phyloP scores from a whole-genome alignment of 306 rosid species.

The Fragaria vesca region DNA sequence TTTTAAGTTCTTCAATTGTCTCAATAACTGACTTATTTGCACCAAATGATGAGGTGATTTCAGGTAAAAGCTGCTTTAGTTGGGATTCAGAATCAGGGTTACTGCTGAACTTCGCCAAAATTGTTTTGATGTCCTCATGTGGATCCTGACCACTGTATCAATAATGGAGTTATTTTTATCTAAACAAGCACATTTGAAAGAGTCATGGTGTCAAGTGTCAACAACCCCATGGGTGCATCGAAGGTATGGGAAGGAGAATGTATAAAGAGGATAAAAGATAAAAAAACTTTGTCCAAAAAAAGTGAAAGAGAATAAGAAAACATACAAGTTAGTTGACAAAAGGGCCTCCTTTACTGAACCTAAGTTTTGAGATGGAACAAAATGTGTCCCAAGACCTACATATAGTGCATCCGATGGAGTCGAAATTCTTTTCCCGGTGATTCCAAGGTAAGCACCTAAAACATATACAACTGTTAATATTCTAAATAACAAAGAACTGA shows the following conservation, averaged over 20 bases:
- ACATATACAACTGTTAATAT: constrained; percentile 16
- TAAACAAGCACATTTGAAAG: background rate
- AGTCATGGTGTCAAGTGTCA: background rate
- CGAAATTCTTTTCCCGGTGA: constrained; percentile 89
- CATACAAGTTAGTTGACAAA: constrained; percentile 76
- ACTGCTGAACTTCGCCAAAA: constrained; percentile 63
- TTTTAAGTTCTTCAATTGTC: constrained; percentile 70
- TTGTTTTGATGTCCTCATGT: constrained; percentile 66
- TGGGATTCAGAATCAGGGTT: constrained; percentile 74
- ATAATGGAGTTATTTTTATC: constrained; percentile 19
- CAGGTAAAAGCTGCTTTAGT: constrained; percentile 69
- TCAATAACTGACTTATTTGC: constrained; percentile 58
- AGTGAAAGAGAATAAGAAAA: constrained; percentile 14
- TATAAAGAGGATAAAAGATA: background rate
- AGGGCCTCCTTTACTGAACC: constrained; percentile 81
- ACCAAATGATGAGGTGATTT: constrained; percentile 63
- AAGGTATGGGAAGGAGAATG: background rate
- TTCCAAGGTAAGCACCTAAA: constrained; percentile 91
- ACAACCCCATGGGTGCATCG: background rate
- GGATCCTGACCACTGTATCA: constrained; percentile 79
- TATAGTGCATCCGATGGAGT: constrained; percentile 87
- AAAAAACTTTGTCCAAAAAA: background rate
- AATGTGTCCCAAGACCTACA: constrained; percentile 91
- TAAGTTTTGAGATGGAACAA: constrained; percentile 81
- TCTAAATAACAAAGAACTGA: constrained; percentile 9